Evolutionary conservation across 1,284 basidiomycete genomes (phyloP).

Genomic region (Singerocomus inundabilis): DNA sequence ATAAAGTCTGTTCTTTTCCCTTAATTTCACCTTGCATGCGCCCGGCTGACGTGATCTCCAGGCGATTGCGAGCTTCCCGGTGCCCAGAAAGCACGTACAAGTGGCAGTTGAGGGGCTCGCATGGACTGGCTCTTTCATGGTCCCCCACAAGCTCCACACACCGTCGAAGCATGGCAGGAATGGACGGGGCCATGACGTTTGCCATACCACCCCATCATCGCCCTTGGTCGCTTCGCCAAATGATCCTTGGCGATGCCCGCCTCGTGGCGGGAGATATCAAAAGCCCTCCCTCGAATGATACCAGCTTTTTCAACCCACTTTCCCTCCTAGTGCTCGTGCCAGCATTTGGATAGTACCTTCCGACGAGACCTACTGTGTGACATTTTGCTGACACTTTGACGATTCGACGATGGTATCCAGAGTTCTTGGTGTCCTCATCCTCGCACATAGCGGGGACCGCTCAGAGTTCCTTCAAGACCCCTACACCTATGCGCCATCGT

Average conservation of each 20-base stretch:
- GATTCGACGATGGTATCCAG: constrained; percentile 46
- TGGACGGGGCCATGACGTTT: constrained; percentile 27
- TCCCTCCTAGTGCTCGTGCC: constrained; percentile 4
- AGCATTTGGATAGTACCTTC: neutral
- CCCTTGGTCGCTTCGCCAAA: constrained; percentile 29
- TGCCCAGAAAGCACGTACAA: constrained; percentile 28
- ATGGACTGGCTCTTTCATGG: constrained; percentile 13
- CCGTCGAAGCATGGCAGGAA: constrained; percentile 32
- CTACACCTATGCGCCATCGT: constrained; percentile 63
- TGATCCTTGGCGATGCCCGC: constrained; percentile 32
- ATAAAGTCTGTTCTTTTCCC: constrained; percentile 20
- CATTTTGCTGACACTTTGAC: constrained; percentile 11
- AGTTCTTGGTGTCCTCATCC: constrained; percentile 77
- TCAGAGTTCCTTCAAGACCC: constrained; percentile 71
- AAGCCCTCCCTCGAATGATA: constrained; percentile 24
- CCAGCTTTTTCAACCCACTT: constrained; percentile 10
- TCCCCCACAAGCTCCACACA: constrained; percentile 20
- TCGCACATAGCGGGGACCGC: constrained; percentile 83
- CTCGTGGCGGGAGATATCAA: constrained; percentile 33
- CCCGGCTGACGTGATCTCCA: constrained; percentile 28
- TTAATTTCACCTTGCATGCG: constrained; percentile 23
- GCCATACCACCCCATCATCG: constrained; percentile 26
- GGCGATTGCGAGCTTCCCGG: constrained; percentile 24
- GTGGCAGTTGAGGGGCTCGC: constrained; percentile 21
- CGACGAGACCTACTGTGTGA: neutral